Percentiles rank a stretch among this genome's conserved stretches.
These are phyloP conservation scores for Drechslerella coelobrocha DNA, from an alignment of 2,329 filamentous ascomycete genomes.

Conservation along the genomic window DNA sequence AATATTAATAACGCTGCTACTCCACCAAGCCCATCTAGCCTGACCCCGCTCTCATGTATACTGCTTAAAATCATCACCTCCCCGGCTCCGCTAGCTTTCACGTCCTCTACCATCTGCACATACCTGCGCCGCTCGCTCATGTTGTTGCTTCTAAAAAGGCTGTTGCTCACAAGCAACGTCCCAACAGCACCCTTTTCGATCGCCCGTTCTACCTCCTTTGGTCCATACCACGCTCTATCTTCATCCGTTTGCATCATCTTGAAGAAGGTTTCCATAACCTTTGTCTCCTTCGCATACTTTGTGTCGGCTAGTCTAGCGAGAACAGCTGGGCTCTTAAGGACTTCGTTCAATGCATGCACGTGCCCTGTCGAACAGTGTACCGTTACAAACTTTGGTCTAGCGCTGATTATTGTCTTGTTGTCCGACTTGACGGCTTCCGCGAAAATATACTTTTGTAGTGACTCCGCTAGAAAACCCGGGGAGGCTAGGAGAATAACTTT, in stretches of 20 bases:
- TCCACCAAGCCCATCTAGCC: slow-evolving; percentile 81
- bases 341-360: slow-evolving; percentile 84
- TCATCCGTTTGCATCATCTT: slow-evolving; percentile 81
- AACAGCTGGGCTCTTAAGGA: slow-evolving; percentile 81
- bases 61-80: slow-evolving; percentile 89
- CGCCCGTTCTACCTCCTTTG: slow-evolving; percentile 78
- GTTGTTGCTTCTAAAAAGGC: slow-evolving; percentile 82
- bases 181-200: slow-evolving; percentile 88
- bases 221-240: slow-evolving; percentile 88
- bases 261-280: slow-evolving; percentile 83
- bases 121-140: slow-evolving; percentile 78
- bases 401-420: slow-evolving; percentile 73
- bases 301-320: slow-evolving; percentile 79
- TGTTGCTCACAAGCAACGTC: slow-evolving; percentile 83
- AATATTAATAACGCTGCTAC: slow-evolving; percentile 92
- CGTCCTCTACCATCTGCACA: slow-evolving; percentile 84
- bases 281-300: slow-evolving; percentile 84
- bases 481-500: slow-evolving; percentile 83
- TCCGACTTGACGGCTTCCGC: slow-evolving; percentile 68
- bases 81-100: slow-evolving; percentile 78
- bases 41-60: slow-evolving; percentile 89
- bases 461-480: slow-evolving; percentile 82
- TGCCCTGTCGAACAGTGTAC: slow-evolving; percentile 87
- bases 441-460: slow-evolving; percentile 78
- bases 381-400: slow-evolving; percentile 70